Percentiles rank a stretch among this genome's conserved stretches.
These are phyloP conservation scores for Colletotrichum kahawae DNA, from an alignment of 2,329 filamentous ascomycete species.

Conservation along the genomic window DNA sequence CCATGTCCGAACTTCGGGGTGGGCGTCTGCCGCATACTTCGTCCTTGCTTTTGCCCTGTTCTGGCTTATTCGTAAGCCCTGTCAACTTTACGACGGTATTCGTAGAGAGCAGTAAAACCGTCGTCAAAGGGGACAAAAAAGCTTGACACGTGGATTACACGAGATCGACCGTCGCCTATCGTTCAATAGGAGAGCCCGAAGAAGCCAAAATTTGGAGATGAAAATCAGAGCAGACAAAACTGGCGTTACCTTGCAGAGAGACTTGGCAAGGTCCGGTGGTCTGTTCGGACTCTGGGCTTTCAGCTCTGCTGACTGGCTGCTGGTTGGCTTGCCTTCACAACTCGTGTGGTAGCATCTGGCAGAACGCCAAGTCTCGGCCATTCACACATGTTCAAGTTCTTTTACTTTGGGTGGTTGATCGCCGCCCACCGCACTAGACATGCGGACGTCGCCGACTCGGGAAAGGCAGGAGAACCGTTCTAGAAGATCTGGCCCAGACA, in stretches of 20 bases:
- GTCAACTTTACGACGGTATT: neutral
- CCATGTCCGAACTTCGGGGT: neutral
- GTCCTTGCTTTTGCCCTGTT: neutral
- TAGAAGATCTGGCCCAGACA: neutral
- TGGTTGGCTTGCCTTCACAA: neutral
- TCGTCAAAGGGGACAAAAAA: neutral
- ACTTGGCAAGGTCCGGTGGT: neutral
- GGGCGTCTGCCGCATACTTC: neutral
- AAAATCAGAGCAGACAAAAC: neutral
- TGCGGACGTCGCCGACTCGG: neutral
- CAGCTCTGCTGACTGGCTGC: neutral
- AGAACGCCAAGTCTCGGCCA: neutral
- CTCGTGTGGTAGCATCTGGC: neutral
- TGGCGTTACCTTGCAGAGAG: neutral
- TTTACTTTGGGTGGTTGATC: neutral
- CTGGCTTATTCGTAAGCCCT: neutral
- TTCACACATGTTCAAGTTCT: neutral
- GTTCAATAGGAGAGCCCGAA: neutral
- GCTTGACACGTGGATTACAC: neutral
- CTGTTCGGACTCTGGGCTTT: neutral
- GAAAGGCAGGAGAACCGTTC: slow-evolving; percentile 13
- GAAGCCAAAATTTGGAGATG: neutral
- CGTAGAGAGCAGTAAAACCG: neutral
- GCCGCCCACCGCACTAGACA: neutral
- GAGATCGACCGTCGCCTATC: neutral